Percentiles rank a stretch among this genome's conserved stretches.
Evolutionary conservation across 2,329 filamentous ascomycete species (phyloP).

Genomic region (Alternaria brassicicola): DNA sequence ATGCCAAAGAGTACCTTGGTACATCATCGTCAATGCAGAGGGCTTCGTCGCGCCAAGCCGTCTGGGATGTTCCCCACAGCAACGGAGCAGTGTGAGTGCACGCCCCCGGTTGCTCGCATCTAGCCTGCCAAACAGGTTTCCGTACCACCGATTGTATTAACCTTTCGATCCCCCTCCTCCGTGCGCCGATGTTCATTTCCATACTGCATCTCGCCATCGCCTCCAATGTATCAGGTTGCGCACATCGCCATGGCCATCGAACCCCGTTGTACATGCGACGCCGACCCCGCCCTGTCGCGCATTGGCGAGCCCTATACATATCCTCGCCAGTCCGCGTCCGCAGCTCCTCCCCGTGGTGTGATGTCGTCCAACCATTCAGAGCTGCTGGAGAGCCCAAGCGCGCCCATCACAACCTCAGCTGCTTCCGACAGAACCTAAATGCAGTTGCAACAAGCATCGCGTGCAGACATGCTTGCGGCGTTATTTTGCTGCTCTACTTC

Average conservation of each 20-base stretch:
- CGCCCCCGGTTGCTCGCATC: conserved; percentile 7
- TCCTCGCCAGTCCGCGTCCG: not conserved
- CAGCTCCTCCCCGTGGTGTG: conserved; percentile 2
- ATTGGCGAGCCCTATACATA: not conserved
- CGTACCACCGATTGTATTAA: conserved; percentile 7
- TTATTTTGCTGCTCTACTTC: not conserved
- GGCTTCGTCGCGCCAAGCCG: conserved; percentile 12
- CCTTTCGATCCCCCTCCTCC: conserved; percentile 9
- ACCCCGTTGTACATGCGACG: not conserved
- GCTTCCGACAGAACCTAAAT: not conserved
- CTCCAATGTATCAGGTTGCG: not conserved
- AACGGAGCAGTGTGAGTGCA: conserved; percentile 2
- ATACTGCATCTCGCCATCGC: conserved; percentile 4
- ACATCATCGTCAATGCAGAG: conserved; percentile 12
- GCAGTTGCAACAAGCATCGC: not conserved
- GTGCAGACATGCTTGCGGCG: not conserved
- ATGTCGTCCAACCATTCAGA: not conserved
- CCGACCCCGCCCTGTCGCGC: not conserved
- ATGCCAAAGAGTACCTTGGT: conserved; percentile 4
- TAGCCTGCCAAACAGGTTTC: conserved; percentile 27
- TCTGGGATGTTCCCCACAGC: conserved; percentile 25
- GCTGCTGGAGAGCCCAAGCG: conserved; percentile 1
- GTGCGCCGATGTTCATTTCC: conserved; percentile 1
- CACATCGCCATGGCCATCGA: conserved; percentile 4
- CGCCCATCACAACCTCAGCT: not conserved